Evolutionary conservation across 768 basidiomycete species (phyloP).

Genomic region (Chalciporus piperatus): DNA sequence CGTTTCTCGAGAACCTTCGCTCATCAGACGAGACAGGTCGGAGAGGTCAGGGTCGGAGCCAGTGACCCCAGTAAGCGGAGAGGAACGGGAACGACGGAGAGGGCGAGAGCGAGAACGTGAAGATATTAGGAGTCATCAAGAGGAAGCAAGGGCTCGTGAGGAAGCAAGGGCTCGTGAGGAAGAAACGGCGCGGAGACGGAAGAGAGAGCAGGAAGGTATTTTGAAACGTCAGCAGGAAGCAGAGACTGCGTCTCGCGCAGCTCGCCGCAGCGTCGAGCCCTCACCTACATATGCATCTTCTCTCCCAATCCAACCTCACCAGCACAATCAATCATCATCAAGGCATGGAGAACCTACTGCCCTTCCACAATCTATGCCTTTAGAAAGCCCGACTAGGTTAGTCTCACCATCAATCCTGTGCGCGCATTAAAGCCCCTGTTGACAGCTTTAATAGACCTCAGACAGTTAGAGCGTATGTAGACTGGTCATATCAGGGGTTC

Average conservation of each 20-base stretch:
- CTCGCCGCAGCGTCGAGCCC: slow-evolving; percentile 35
- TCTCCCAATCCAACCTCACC: slow-evolving; percentile 32
- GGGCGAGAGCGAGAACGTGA: slow-evolving; percentile 21
- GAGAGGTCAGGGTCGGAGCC: slow-evolving; percentile 24
- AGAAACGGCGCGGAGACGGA: slow-evolving; percentile 42
- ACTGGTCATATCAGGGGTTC: slow-evolving; percentile 1
- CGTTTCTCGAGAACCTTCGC: slow-evolving; percentile 23
- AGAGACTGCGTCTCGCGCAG: slow-evolving; percentile 46
- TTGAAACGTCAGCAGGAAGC: slow-evolving; percentile 58
- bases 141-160: slow-evolving; percentile 44
- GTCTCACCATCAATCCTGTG: slow-evolving; percentile 40
- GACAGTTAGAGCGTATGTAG: slow-evolving; percentile 35
- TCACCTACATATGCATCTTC: slow-evolving; percentile 29
- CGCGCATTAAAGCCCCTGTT: slow-evolving; percentile 32
- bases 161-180: slow-evolving; percentile 49
- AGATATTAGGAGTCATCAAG: slow-evolving; percentile 39
- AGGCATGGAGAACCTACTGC: slow-evolving; percentile 30
- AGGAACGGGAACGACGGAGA: slow-evolving; percentile 26
- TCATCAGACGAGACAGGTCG: slow-evolving; percentile 22
- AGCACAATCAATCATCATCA: slow-evolving; percentile 30
- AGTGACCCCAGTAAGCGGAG: slow-evolving; percentile 26
- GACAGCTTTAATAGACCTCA: slow-evolving; percentile 24
- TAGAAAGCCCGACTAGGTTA: slow-evolving; percentile 60
- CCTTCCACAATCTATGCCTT: slow-evolving; percentile 48
- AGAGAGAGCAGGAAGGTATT: slow-evolving; percentile 57